These are phyloP conservation scores for Claviceps cyperi DNA, from an alignment of 2,329 filamentous ascomycete genomes.

Conservation along the genomic window DNA sequence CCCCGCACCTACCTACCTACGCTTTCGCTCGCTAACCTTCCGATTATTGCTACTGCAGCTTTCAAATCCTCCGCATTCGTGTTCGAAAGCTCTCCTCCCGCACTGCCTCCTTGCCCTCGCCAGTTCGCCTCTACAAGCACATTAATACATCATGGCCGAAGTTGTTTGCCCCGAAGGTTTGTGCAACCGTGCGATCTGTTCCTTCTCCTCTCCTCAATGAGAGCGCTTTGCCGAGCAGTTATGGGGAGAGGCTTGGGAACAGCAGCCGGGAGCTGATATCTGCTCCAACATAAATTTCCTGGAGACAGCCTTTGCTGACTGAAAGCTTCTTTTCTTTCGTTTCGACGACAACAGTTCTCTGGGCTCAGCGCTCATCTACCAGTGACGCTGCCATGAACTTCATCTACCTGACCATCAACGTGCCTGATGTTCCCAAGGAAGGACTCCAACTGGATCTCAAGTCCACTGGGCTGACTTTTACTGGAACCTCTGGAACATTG, in stretches of 20 bases:
- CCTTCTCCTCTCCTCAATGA: too few species aligned
- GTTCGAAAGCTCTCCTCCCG: neutral
- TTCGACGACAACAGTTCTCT: constrained; percentile 52
- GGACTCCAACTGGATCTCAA: constrained; percentile 75
- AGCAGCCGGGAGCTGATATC: neutral
- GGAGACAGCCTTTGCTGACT: neutral
- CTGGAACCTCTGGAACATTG: constrained; percentile 66
- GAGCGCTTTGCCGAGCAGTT: too few species aligned
- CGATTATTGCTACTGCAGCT: neutral
- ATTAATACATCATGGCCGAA: constrained; percentile 13
- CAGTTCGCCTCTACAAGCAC: neutral
- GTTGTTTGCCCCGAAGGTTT: constrained; percentile 24
- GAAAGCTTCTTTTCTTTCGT: neutral
- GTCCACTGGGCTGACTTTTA: constrained; percentile 63
- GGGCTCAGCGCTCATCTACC: constrained; percentile 88
- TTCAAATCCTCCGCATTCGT: neutral
- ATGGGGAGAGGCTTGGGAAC: neutral
- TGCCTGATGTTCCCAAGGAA: constrained; percentile 64
- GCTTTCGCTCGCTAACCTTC: neutral
- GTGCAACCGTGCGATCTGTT: constrained; percentile 3
- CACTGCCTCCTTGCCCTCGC: constrained; percentile 1
- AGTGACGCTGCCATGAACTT: constrained; percentile 78
- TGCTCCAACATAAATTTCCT: neutral
- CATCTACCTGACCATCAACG: constrained; percentile 83
- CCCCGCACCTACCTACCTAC: too few species aligned